Evolutionary conservation across 345 rosid species (phyloP).

Genomic region (Bretschneidera sinensis): DNA sequence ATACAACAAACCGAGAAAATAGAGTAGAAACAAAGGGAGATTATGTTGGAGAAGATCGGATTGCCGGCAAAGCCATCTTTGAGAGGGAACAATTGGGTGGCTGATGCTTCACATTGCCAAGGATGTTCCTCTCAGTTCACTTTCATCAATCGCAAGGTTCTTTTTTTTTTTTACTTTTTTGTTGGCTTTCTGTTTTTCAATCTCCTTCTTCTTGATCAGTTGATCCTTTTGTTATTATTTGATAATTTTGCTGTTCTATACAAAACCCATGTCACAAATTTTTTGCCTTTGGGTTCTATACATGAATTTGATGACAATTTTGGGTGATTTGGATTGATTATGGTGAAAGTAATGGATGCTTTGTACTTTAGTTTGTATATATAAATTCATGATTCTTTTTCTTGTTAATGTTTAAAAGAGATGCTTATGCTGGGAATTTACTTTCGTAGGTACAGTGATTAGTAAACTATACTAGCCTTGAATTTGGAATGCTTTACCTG

Average conservation of each 20-base stretch:
- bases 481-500: too few species aligned
- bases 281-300: background rate
- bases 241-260: background rate
- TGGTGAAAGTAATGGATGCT: background rate
- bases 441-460: background rate
- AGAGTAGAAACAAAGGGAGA: background rate
- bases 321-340: background rate
- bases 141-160: slow-evolving; percentile 98
- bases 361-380: background rate
- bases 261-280: slow-evolving; percentile 13
- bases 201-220: background rate
- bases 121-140: slow-evolving; percentile 90
- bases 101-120: slow-evolving; percentile 89
- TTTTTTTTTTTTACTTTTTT: background rate
- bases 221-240: background rate
- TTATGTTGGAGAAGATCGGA: slow-evolving; percentile 88
- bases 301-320: background rate
- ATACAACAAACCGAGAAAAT: background rate
- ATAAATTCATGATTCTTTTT: too few species aligned
- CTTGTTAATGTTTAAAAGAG: background rate
- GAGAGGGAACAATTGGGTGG: slow-evolving; percentile 80
- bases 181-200: background rate
- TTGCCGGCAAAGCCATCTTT: slow-evolving; percentile 82
- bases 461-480: background rate
- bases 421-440: too few species aligned